Evolutionary conservation across 129 eudicot genomes (phyloP).

Genomic region (sunflower (Helianthus annuus)): HanXRQr2.0-SUNRISE NC_035445.2:14559585-14560084

Average conservation of each 20-base stretch:
- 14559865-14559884: constrained; percentile 94
- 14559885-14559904: constrained; percentile 99
- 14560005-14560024: background rate
- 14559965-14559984: constrained; percentile 98
- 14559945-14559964: constrained; percentile 93
- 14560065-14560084: too few relatives aligned
- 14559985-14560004: constrained; percentile 15
- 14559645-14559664: background rate
- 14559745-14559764: constrained; percentile 98
- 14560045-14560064: background rate
- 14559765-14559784: constrained; percentile 57
- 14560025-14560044: background rate
- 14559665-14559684: constrained; percentile 51
- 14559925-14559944: constrained; percentile 98
- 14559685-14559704: constrained; percentile 96
- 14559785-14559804: constrained; percentile 11
- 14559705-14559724: constrained; percentile 93
- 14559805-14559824: background rate
- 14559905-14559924: constrained; percentile 93
- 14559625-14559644: background rate
- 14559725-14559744: constrained; percentile 83
- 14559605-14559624: background rate
- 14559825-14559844: constrained; percentile 6
- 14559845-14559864: constrained; percentile 86
- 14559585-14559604: too few relatives aligned